Conservation (phyloP, 1,139 yeast genomes). For the Eremothecium coryli region DNA sequence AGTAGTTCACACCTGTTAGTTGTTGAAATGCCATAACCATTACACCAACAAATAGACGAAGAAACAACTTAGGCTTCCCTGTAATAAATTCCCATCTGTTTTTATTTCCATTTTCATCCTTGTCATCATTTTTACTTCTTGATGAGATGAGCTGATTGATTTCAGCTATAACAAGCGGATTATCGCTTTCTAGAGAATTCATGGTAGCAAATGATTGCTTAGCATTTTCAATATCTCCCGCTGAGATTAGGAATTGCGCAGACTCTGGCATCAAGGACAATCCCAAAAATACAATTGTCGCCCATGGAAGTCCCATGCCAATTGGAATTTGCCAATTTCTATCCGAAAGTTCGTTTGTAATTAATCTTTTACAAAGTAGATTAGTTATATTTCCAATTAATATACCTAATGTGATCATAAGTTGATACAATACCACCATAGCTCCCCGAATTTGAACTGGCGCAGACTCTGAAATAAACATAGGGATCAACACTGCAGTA, state of each 20-base stretch:
- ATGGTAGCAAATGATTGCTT: conserved; percentile 39
- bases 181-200: conserved; percentile 38
- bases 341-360: conserved; percentile 8
- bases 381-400: conserved; percentile 47
- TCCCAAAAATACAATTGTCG: conserved; percentile 38
- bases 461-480: conserved; percentile 48
- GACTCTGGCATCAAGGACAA: conserved; percentile 45
- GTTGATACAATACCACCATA: conserved; percentile 48
- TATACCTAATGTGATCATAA: conserved; percentile 48
- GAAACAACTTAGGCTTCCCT: conserved; percentile 40
- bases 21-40: conserved; percentile 50
- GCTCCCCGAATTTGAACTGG: conserved; percentile 48
- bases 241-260: conserved; percentile 39
- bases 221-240: conserved; percentile 31
- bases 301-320: conserved; percentile 41
- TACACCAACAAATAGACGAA: conserved; percentile 44
- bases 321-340: conserved; percentile 42
- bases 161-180: conserved; percentile 37
- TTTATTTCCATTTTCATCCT: conserved; percentile 1
- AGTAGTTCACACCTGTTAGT: conserved; percentile 50
- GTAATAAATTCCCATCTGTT: conserved; percentile 34
- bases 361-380: conserved; percentile 35
- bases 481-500: conserved; percentile 44
- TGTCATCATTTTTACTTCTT: neutral
- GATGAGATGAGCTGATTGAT: conserved; percentile 34